Evolutionary conservation across 2,329 filamentous ascomycete genomes (phyloP).

Genomic region (Fusarium pseudoanthophilum): DNA sequence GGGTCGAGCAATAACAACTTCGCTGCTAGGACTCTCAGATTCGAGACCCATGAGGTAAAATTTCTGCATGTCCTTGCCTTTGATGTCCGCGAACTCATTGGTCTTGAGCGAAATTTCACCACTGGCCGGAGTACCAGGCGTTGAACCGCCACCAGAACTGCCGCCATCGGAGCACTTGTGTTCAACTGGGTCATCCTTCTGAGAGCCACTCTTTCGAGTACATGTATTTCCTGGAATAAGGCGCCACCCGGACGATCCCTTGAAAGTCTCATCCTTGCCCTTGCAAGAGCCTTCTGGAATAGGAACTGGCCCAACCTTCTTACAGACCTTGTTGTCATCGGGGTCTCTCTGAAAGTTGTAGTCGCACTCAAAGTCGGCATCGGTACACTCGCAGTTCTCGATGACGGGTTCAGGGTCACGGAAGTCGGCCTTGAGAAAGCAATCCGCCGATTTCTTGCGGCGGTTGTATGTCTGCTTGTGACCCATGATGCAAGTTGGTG

Average conservation of each 20-base stretch:
- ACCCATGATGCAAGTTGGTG: constrained; percentile 93
- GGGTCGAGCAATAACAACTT: constrained; percentile 72
- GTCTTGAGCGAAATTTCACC: constrained; percentile 73
- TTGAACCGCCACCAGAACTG: constrained; percentile 44
- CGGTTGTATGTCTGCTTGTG: constrained; percentile 89
- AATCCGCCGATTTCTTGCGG: constrained; percentile 87
- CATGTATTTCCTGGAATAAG: constrained; percentile 88
- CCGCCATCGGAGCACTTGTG: constrained; percentile 76
- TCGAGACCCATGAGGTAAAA: constrained; percentile 84
- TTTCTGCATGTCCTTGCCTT: constrained; percentile 63
- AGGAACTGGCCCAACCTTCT: constrained; percentile 68
- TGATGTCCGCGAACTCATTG: constrained; percentile 68
- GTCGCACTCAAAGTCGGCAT: constrained; percentile 93
- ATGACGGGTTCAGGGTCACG: constrained; percentile 77
- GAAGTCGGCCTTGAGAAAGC: constrained; percentile 89
- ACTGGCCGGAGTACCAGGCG: constrained; percentile 64
- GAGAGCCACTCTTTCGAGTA: constrained; percentile 66
- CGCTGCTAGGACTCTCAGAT: constrained; percentile 71
- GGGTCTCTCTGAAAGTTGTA: constrained; percentile 82
- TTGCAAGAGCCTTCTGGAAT: constrained; percentile 80
- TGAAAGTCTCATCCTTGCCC: constrained; percentile 75
- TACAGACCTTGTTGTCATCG: constrained; percentile 75
- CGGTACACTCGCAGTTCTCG: constrained; percentile 82
- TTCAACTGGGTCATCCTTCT: constrained; percentile 79
- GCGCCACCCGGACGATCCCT: constrained; percentile 89